These are phyloP conservation scores for Ustilago nuda DNA, from an alignment of 1,284 basidiomycete species.

Conservation along the genomic window DNA sequence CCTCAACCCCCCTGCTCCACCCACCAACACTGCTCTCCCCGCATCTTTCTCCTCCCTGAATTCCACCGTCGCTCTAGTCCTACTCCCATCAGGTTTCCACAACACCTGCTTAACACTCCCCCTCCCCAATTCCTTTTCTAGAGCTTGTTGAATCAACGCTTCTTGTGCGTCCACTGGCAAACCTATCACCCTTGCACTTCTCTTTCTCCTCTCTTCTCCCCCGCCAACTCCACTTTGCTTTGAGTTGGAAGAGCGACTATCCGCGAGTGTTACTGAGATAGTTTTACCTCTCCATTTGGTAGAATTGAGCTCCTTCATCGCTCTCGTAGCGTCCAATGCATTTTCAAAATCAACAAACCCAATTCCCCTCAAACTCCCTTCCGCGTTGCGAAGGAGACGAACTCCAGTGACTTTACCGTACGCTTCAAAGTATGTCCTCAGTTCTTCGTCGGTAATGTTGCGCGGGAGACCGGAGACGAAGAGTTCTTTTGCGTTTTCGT, in stretches of 20 bases:
- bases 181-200: constrained; percentile 49
- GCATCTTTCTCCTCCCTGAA: constrained; percentile 46
- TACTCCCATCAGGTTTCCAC: constrained; percentile 54
- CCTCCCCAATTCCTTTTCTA: constrained; percentile 53
- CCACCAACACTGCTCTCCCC: constrained; percentile 47
- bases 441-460: constrained; percentile 79
- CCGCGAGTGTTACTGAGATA: constrained; percentile 55
- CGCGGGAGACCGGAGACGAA: constrained; percentile 86
- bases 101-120: constrained; percentile 54
- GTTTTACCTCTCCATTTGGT: constrained; percentile 57
- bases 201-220: constrained; percentile 22
- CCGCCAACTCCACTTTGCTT: not conserved
- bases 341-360: constrained; percentile 90
- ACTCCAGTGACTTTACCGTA: constrained; percentile 84
- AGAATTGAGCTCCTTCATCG: constrained; percentile 61
- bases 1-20: constrained; percentile 14
- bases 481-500: constrained; percentile 81
- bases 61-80: constrained; percentile 49
- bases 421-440: constrained; percentile 78
- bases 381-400: constrained; percentile 79
- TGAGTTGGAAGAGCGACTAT: constrained; percentile 22
- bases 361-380: constrained; percentile 82
- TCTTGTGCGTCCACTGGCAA: constrained; percentile 66
- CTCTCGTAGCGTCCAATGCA: constrained; percentile 59
- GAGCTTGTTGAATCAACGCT: constrained; percentile 65